phyloP scores from a whole-genome alignment of 139 green algal genomes.

The Picochlorum sp. region DNA sequence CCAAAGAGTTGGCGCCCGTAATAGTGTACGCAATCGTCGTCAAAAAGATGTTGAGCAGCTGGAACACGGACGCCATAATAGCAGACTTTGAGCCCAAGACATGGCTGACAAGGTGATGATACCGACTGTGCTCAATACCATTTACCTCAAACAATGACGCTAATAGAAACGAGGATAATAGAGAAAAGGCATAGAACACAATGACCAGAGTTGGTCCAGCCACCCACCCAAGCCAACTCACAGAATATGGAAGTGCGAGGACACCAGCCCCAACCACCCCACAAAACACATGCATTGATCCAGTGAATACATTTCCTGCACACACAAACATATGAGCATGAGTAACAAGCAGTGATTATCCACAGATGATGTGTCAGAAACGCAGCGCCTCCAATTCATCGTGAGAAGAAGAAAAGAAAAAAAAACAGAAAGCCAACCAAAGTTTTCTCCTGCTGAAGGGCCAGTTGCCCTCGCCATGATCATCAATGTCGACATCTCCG shows the following conservation, averaged over 20 bases:
- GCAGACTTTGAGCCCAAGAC: slow-evolving; percentile 7
- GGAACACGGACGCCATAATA: background rate
- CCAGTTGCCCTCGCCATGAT: too few species aligned
- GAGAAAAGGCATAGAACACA: slow-evolving; percentile 12
- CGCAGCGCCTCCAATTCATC: background rate
- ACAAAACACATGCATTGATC: background rate
- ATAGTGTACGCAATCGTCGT: slow-evolving; percentile 20
- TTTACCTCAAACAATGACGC: slow-evolving; percentile 1
- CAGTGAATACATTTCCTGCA: background rate
- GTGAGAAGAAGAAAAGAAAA: background rate
- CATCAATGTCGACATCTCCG: too few species aligned
- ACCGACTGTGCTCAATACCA: slow-evolving; percentile 5
- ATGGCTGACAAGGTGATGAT: slow-evolving; percentile 14
- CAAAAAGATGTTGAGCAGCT: slow-evolving; percentile 19
- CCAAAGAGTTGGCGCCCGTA: slow-evolving; percentile 3
- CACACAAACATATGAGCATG: background rate
- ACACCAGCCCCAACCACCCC: slow-evolving; percentile 22
- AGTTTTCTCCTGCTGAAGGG: background rate
- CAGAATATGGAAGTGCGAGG: slow-evolving; percentile 20
- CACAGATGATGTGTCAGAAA: too few species aligned
- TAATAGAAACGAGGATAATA: background rate
- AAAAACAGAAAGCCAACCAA: background rate
- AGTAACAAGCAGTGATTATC: too few species aligned
- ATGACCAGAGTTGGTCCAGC: slow-evolving; percentile 20
- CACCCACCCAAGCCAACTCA: slow-evolving; percentile 25